These are phyloP conservation scores for Sporothrix brasiliensis DNA, from an alignment of 2,329 filamentous ascomycete species.

Conservation along the genomic window DNA sequence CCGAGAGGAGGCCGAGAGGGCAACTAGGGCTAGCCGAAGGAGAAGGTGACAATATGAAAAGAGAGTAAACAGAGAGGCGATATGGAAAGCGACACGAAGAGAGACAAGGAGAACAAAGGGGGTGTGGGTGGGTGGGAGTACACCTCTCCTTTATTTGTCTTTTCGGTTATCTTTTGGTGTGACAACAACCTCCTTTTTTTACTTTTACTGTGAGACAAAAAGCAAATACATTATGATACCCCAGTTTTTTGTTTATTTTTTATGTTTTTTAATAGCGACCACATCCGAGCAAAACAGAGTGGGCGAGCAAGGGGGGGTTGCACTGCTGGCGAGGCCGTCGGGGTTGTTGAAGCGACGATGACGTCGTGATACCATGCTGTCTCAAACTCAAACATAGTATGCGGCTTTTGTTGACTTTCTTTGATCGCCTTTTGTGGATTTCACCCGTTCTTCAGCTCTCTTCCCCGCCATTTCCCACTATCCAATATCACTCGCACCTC, in stretches of 20 bases:
- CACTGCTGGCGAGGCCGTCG: neutral
- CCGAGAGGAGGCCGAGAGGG: neutral
- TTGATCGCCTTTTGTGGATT: neutral
- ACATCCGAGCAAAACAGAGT: neutral
- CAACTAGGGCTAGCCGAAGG: too few species aligned
- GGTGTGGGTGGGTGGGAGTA: neutral
- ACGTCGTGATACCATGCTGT: neutral
- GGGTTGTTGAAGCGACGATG: neutral
- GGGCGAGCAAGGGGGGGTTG: neutral
- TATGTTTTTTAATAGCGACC: neutral
- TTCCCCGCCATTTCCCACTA: neutral
- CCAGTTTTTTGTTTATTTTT: neutral
- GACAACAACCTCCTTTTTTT: constrained; percentile 1
- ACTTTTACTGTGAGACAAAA: constrained; percentile 2
- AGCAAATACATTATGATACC: constrained; percentile 15
- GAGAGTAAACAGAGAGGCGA: neutral
- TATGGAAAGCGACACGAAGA: neutral
- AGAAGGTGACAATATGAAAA: neutral
- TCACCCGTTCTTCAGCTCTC: too few species aligned
- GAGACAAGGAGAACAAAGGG: constrained; percentile 6
- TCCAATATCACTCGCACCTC: neutral
- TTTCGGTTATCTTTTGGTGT: neutral
- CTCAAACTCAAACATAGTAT: neutral
- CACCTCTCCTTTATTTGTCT: neutral
- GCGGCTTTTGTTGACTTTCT: constrained; percentile 1